These are phyloP conservation scores for Melanogaster broomeanus DNA, from an alignment of 768 basidiomycete genomes.

Conservation along the genomic window DNA sequence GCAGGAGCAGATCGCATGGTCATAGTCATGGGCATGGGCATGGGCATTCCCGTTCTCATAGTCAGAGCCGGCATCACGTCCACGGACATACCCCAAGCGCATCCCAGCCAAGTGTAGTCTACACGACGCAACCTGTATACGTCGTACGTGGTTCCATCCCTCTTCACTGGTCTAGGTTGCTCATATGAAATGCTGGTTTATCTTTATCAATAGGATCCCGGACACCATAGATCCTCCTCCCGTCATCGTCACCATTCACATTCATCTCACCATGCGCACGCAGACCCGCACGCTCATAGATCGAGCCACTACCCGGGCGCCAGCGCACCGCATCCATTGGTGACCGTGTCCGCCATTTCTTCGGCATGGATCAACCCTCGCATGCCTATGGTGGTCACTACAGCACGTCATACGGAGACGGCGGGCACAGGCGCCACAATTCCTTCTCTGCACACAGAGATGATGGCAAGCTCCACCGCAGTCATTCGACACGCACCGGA, in stretches of 20 bases:
- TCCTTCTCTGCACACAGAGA: constrained; percentile 26
- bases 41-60: constrained; percentile 3
- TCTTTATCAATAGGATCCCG: constrained; percentile 14
- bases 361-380: constrained; percentile 33
- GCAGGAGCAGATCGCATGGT: constrained; percentile 9
- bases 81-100: constrained; percentile 5
- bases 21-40: constrained; percentile 1
- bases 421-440: constrained; percentile 25
- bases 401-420: constrained; percentile 8
- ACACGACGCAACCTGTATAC: constrained; percentile 9
- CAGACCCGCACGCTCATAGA: constrained; percentile 12
- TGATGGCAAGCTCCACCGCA: constrained; percentile 15
- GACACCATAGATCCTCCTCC: constrained; percentile 19
- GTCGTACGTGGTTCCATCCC: constrained; percentile 10
- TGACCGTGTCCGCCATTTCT: constrained; percentile 40
- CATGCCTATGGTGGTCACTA: constrained; percentile 6
- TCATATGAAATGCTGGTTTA: not conserved
- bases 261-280: constrained; percentile 19
- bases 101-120: constrained; percentile 1
- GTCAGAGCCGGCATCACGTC: constrained; percentile 5
- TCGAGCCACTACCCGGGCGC: constrained; percentile 5
- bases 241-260: constrained; percentile 17
- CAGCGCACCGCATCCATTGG: constrained; percentile 29
- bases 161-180: not conserved
- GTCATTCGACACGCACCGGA: constrained; percentile 15